Percentiles rank a stretch among this genome's conserved stretches.
Conservation (phyloP, 441 rosid species). For the Omphalea diandra region DNA sequence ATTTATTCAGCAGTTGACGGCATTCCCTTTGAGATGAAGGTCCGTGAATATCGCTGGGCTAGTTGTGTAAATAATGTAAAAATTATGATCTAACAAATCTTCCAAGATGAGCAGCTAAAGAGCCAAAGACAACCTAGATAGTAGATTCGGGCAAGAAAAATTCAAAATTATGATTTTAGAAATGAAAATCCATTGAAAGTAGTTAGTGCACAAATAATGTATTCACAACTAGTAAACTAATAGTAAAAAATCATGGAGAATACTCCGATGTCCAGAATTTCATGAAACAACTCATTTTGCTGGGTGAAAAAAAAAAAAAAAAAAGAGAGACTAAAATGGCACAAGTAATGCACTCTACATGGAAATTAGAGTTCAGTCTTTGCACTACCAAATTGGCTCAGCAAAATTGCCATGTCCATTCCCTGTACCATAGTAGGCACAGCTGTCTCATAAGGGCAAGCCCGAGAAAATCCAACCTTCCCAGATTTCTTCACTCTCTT, state of each 20-base stretch:
- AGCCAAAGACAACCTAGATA: not conserved
- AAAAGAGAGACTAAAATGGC: not conserved
- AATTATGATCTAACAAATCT: not conserved
- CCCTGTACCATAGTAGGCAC: constrained; percentile 91
- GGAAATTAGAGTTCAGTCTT: constrained; percentile 50
- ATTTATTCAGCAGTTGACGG: not conserved
- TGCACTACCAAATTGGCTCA: constrained; percentile 62
- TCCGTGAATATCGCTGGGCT: not conserved
- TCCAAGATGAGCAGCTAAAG: not conserved
- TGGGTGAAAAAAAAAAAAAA: constrained; percentile 8
- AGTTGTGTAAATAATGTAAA: not conserved
- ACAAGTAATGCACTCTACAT: not conserved
- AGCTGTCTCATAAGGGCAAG: constrained; percentile 64
- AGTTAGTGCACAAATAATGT: not conserved
- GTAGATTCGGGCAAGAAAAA: not conserved
- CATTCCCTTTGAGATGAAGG: not conserved
- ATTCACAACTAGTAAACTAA: not conserved
- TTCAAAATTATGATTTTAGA: not conserved
- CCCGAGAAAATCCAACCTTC: constrained; percentile 65
- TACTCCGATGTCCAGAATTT: not conserved
- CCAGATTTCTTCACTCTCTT: constrained; percentile 71
- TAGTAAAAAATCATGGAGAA: not conserved
- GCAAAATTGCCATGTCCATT: constrained; percentile 86
- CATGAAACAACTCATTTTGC: not conserved
- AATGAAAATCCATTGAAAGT: not conserved